Conservation (phyloP, 768 basidiomycete genomes). For the Piloderma croceum region DNA sequence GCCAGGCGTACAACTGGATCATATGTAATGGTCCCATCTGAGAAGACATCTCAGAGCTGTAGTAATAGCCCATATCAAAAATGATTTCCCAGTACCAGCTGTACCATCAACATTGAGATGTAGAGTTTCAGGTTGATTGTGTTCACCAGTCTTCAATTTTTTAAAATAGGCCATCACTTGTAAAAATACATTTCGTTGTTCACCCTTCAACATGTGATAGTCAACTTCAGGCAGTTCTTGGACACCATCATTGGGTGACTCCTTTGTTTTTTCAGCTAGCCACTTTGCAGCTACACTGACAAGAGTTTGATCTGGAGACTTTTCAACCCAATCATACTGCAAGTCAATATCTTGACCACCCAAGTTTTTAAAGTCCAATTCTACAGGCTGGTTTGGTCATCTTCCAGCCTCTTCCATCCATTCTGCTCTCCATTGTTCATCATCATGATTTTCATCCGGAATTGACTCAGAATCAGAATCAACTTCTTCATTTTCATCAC, state of each 20-base stretch:
- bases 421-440: slow-evolving; percentile 12
- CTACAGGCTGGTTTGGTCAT: slow-evolving; percentile 12
- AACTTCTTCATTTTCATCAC: slow-evolving; percentile 3
- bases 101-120: slow-evolving; percentile 23
- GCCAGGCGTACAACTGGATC: slow-evolving; percentile 18
- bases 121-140: slow-evolving; percentile 8
- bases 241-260: slow-evolving; percentile 18
- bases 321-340: slow-evolving; percentile 18
- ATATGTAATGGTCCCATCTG: slow-evolving; percentile 7
- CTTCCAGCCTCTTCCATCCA: slow-evolving; percentile 20
- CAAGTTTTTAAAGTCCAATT: slow-evolving; percentile 10
- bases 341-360: slow-evolving; percentile 17
- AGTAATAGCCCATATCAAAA: slow-evolving; percentile 21
- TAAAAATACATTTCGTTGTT: slow-evolving; percentile 8
- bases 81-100: slow-evolving; percentile 25
- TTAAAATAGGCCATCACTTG: slow-evolving; percentile 14
- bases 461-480: slow-evolving; percentile 13
- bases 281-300: slow-evolving; percentile 11
- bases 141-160: slow-evolving; percentile 1
- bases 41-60: slow-evolving; percentile 14
- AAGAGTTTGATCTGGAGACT: slow-evolving; percentile 6
- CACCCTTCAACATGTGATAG: slow-evolving; percentile 10
- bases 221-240: slow-evolving; percentile 15
- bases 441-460: slow-evolving; percentile 4
- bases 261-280: slow-evolving; percentile 15